phyloP scores from a whole-genome alignment of 306 rosid genomes.

The Cotoneaster glaucophyllus region DNA sequence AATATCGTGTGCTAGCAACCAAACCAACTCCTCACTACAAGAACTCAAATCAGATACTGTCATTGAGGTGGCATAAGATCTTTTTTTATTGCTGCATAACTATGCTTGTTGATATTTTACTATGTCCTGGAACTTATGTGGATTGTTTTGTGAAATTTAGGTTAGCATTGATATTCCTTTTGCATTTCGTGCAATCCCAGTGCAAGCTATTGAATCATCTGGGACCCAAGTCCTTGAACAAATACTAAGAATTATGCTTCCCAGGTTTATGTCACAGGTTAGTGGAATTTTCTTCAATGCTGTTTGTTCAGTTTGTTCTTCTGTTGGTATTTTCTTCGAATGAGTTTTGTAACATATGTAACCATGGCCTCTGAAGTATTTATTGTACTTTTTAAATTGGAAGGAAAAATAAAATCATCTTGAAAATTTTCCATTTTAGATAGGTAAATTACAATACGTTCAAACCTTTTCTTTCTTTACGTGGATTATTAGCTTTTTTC shows the following conservation, averaged over 20 bases:
- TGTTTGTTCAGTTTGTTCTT: background rate
- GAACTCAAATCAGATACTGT: slow-evolving; percentile 72
- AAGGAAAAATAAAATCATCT: background rate
- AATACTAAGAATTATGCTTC: slow-evolving; percentile 81
- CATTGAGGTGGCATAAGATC: slow-evolving; percentile 55
- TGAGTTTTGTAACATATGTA: background rate
- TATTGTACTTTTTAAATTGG: background rate
- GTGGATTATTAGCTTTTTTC: background rate
- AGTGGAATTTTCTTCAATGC: slow-evolving; percentile 4
- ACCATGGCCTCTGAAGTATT: background rate
- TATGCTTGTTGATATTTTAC: background rate
- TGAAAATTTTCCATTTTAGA: background rate
- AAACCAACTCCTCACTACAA: slow-evolving; percentile 39
- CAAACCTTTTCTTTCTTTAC: background rate
- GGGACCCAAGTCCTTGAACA: slow-evolving; percentile 96
- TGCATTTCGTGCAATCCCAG: slow-evolving; percentile 70
- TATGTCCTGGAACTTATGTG: background rate
- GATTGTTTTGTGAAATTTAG: slow-evolving; percentile 42
- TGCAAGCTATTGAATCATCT: slow-evolving; percentile 79
- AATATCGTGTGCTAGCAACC: slow-evolving; percentile 57
- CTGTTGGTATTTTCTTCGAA: background rate
- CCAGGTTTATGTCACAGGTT: slow-evolving; percentile 88
- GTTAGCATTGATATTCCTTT: slow-evolving; percentile 81
- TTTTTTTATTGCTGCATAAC: background rate
- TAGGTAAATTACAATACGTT: background rate